Evolutionary conservation across 352 stramenopile species (phyloP).

Genomic region (Phytophthora europaea): DNA sequence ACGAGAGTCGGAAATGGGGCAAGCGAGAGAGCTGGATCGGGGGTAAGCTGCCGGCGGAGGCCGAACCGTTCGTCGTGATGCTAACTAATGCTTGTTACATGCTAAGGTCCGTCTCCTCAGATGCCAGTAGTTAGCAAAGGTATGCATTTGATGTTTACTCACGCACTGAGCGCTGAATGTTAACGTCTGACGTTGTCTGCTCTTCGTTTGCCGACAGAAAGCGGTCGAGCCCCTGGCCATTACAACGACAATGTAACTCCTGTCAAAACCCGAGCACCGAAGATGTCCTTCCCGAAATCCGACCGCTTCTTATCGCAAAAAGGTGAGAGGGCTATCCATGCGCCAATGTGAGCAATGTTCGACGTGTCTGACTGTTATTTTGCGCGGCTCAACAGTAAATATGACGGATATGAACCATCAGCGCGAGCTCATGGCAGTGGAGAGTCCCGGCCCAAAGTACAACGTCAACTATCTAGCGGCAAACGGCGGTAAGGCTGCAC

Average conservation of each 20-base stretch:
- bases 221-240: constrained; percentile 65
- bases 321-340: constrained; percentile 42
- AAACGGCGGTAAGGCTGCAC: constrained; percentile 64
- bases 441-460: constrained; percentile 88
- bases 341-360: background rate
- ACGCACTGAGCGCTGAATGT: background rate
- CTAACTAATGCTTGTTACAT: constrained; percentile 8
- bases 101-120: constrained; percentile 52
- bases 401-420: constrained; percentile 73
- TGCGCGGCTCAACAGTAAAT: constrained; percentile 50
- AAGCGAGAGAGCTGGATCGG: constrained; percentile 89
- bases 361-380: background rate
- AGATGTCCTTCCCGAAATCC: constrained; percentile 84
- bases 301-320: constrained; percentile 85
- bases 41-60: constrained; percentile 31
- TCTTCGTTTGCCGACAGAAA: constrained; percentile 47
- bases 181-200: constrained; percentile 10
- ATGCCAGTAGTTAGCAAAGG: constrained; percentile 74
- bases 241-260: constrained; percentile 79
- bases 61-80: background rate
- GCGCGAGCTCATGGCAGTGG: constrained; percentile 76
- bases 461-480: constrained; percentile 69
- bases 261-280: constrained; percentile 68
- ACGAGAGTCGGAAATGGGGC: constrained; percentile 73
- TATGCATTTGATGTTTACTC: constrained; percentile 9